Evolutionary conservation across 495 filamentous ascomycete genomes (phyloP).

Genomic region (Aspergillus campestris): DNA sequence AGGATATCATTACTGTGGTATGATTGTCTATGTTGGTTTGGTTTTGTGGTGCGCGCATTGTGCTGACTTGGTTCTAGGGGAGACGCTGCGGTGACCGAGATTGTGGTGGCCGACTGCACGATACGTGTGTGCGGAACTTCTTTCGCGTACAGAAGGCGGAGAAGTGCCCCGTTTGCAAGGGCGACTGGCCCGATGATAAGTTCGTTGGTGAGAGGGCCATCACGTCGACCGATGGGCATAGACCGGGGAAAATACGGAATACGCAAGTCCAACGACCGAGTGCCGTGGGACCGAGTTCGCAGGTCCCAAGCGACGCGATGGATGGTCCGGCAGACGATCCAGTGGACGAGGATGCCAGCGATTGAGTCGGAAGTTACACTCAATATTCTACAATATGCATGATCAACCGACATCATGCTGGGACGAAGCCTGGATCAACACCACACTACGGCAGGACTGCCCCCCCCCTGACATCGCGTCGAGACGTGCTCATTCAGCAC

Average conservation of each 20-base stretch:
- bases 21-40: conserved; percentile 5
- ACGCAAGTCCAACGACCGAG: conserved; percentile 11
- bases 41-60: background rate
- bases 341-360: too few species aligned
- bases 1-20: conserved; percentile 77
- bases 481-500: too few species aligned
- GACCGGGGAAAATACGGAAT: conserved; percentile 25
- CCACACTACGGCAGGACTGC: too few species aligned
- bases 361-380: too few species aligned
- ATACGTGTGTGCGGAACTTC: conserved; percentile 64
- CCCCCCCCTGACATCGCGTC: too few species aligned
- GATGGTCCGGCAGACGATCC: too few species aligned
- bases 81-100: conserved; percentile 65
- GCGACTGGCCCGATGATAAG: conserved; percentile 61
- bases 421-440: too few species aligned
- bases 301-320: conserved; percentile 1
- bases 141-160: conserved; percentile 55
- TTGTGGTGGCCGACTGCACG: conserved; percentile 66
- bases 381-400: too few species aligned
- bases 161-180: conserved; percentile 67
- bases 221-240: conserved; percentile 18
- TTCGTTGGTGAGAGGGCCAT: conserved; percentile 78
- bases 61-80: conserved; percentile 40
- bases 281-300: conserved; percentile 3
- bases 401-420: too few species aligned